A percentile compares a stretch with the other conserved stretches of the same genome.
Conservation (phyloP, 1,284 basidiomycete species). For the Moniliella sp. region DNA sequence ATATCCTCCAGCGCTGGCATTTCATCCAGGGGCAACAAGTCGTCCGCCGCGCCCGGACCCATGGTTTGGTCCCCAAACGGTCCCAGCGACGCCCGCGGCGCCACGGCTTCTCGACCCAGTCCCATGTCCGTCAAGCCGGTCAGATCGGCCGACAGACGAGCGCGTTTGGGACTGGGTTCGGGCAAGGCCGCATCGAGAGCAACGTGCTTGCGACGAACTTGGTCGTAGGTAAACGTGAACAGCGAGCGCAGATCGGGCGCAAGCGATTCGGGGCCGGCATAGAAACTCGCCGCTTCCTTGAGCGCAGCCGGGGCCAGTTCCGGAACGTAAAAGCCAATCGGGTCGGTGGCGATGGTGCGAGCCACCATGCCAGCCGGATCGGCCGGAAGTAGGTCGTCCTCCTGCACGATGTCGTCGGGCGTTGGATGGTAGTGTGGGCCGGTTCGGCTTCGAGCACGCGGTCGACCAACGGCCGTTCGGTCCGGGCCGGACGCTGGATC, state of each 20-base stretch:
- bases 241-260: slow-evolving; percentile 57
- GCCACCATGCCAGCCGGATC: slow-evolving; percentile 44
- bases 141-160: too few relatives aligned
- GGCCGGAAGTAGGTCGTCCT: neutral
- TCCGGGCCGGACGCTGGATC: neutral
- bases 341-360: slow-evolving; percentile 62
- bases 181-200: slow-evolving; percentile 38
- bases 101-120: slow-evolving; percentile 34
- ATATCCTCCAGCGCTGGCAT: neutral
- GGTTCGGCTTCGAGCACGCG: neutral
- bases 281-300: slow-evolving; percentile 42
- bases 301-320: slow-evolving; percentile 36
- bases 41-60: too few relatives aligned
- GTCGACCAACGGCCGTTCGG: neutral
- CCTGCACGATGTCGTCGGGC: too few relatives aligned
- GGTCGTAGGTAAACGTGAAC: slow-evolving; percentile 53
- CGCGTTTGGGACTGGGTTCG: too few relatives aligned
- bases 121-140: neutral
- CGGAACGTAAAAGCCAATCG: slow-evolving; percentile 61
- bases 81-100: slow-evolving; percentile 11
- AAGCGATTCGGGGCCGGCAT: slow-evolving; percentile 56
- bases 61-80: neutral
- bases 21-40: too few relatives aligned
- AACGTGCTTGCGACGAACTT: slow-evolving; percentile 35
- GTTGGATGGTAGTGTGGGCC: neutral